These are phyloP conservation scores for Trichoderma sp. DNA, from an alignment of 2,329 filamentous ascomycete species.

Conservation along the genomic window DNA sequence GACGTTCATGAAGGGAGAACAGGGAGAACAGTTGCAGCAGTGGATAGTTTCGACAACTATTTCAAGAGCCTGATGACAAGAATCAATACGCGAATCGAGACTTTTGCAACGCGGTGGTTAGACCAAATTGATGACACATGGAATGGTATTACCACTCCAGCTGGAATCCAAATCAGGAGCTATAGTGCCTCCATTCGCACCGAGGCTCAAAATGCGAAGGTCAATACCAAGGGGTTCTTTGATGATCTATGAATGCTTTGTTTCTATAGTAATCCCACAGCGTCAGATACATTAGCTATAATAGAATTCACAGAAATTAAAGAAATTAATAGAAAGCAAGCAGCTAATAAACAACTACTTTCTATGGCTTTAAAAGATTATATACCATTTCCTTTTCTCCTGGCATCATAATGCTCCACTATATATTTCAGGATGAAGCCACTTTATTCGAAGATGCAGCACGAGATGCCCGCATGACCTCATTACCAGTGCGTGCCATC, in stretches of 20 bases:
- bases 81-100: too few species aligned
- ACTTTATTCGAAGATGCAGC: background rate
- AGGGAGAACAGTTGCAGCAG: too few species aligned
- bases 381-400: background rate
- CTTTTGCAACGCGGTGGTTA: background rate
- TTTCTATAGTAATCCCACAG: background rate
- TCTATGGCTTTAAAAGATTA: background rate
- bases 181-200: background rate
- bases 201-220: background rate
- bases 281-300: background rate
- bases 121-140: background rate
- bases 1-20: too few species aligned
- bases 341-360: accelerated
- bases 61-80: too few species aligned
- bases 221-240: background rate
- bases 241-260: background rate
- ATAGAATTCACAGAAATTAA: background rate
- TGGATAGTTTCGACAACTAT: too few species aligned
- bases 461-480: background rate
- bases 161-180: background rate
- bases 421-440: background rate
- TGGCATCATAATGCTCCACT: background rate
- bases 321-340: background rate
- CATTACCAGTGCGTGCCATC: background rate
- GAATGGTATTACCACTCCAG: background rate